Base-by-base conservation (phyloP, 1,139 yeast species). In the Hanseniaspora gamundiae region DNA sequence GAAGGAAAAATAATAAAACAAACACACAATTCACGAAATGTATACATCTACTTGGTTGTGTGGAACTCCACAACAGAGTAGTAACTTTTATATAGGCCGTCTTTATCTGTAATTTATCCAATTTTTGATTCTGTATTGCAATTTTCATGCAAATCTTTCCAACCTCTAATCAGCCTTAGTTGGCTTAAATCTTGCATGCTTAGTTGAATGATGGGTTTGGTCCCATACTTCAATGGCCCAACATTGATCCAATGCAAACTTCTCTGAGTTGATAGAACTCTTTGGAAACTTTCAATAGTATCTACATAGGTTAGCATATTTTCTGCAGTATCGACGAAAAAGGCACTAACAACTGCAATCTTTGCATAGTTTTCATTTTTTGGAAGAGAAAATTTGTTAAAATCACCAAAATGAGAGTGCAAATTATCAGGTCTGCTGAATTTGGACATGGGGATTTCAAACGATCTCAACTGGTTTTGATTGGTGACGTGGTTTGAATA, bases 211-310 rank as follows among this genome's bases (percentile, higher is more conserved):
- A 73, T 76, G 1, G 95, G 93, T 1, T 88, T 87, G 3, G 86
- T 77, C 0, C 95, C 95, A 62, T 86, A 86, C 60, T 86, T 86
- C 49, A 86, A 67, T 0, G 95, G 95, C 0, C 95, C 95, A 17
- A 76, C 70, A 57, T 86, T 86, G 49, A 86, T 76, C 95, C 95
- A 86, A 44, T 69, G 69, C 0, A 83, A 77, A 2, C 20, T 16
- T 21, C 29, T 35, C 10, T 65, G 61, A 20, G 58, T 56, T 16
- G 57, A 57, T 31, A 66, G 60, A 22, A 66, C 67, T 3, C 63
- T 63, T n/a, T 70, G 69, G 41, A 83, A 58, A 13, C 62, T 55
- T 44, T 71, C 71, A 31, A 86, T 76, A 1, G 79, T 62, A 44
- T 80, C 82, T 40, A 86, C 60, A 57, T 86, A 86, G 33, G 76